Conservation (phyloP, 805 yeast species). For the Kodamaea kaohsiungensis region DNA sequence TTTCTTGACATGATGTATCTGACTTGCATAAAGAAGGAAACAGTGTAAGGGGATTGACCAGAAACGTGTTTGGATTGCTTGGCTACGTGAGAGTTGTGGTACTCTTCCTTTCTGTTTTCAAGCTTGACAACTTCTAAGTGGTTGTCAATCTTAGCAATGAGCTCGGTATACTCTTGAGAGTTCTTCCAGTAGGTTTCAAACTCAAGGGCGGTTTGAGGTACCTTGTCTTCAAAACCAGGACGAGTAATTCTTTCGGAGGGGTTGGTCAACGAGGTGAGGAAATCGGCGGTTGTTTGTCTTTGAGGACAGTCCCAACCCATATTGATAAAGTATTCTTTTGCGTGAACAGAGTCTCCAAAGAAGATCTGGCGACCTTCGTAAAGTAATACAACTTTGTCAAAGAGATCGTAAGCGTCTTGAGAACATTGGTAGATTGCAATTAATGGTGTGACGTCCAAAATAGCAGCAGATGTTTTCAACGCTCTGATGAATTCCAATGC, state of each 20-base stretch:
- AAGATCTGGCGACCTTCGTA: slow-evolving; percentile 59
- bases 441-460: slow-evolving; percentile 52
- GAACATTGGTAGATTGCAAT: slow-evolving; percentile 60
- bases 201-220: slow-evolving; percentile 38
- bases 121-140: slow-evolving; percentile 9
- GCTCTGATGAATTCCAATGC: slow-evolving; percentile 75
- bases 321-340: slow-evolving; percentile 48
- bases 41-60: slow-evolving; percentile 53
- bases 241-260: slow-evolving; percentile 49
- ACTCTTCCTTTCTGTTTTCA: slow-evolving; percentile 18
- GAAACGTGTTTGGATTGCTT: slow-evolving; percentile 25
- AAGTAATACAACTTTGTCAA: slow-evolving; percentile 62
- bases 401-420: slow-evolving; percentile 59
- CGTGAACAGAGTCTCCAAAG: slow-evolving; percentile 48
- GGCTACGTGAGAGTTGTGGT: slow-evolving; percentile 26
- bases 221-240: slow-evolving; percentile 46
- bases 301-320: slow-evolving; percentile 60
- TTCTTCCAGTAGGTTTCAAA: slow-evolving; percentile 40
- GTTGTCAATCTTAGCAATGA: slow-evolving; percentile 15
- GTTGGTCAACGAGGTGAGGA: slow-evolving; percentile 54
- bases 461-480: slow-evolving; percentile 59
- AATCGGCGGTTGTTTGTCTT: slow-evolving; percentile 63
- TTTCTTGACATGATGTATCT: slow-evolving; percentile 48
- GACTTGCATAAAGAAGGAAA: slow-evolving; percentile 54
- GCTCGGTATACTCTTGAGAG: slow-evolving; percentile 41